Base-by-base conservation (phyloP, 495 filamentous ascomycete genomes). In the Penicillium bovifimosum region DNA sequence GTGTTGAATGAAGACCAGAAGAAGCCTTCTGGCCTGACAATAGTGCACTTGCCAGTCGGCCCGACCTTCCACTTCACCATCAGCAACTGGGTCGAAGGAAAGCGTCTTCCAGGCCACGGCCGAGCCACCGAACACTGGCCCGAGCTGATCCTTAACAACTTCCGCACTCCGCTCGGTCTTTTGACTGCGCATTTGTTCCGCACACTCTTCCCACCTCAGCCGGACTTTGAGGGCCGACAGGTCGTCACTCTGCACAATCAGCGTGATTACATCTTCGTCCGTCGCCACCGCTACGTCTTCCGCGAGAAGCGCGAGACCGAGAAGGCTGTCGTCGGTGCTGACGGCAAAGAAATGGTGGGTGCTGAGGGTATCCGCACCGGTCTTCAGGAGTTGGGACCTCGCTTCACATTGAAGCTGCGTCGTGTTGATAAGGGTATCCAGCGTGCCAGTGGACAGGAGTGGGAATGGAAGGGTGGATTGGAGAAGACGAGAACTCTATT, bases 161-260 rank as follows among this genome's bases (percentile, higher is more conserved):
- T 98, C 76, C 82, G 88, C 58, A 98, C 95, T 0, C 90, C 93
- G 0, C 75, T 98, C 9, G 95, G 95, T 66, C 74, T 95, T 5
- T 76, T 96, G n/a, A 90, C 88, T 0, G 93, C 91, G 9, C 85
- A 88, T 55, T 75, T 95, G 1, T 92, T 97, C 77, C 80, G 85
- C 53, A 81, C 81, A 0, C 68, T 96, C 34, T 96, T 93, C 73
- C 91, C 92, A 1, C 76, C 85, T 2, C 80, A 83, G 47, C 91
- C 93, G 4, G 89, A 98, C 51, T 70, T 96, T 2, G 73, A 80
- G 24, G 92, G 92, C 5, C 73, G 93, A 14, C 90, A 96, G 56
- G 90, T 95, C 0, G 85, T 96, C 28, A 96, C 91, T 6, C 63
- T 96, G 40, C 92, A 96, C 66, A 96, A 96, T 59, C 92, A 96